Evolutionary conservation across 139 green algal genomes (phyloP).

Genomic region (Coelastrella sp.): DNA sequence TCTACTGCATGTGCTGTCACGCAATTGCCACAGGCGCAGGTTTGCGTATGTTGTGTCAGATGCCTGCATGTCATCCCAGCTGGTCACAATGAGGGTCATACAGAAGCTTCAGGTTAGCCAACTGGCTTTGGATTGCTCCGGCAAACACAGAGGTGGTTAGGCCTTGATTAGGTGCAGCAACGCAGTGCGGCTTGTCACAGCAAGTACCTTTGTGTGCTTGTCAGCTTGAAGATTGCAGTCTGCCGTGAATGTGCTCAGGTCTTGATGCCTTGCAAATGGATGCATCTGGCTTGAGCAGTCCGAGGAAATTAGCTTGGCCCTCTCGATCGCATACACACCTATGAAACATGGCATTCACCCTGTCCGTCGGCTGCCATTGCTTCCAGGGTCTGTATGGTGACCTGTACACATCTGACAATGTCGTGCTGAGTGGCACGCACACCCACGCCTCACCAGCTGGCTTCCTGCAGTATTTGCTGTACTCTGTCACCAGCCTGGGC

Average conservation of each 20-base stretch:
- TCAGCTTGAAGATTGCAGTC: too few relatives aligned
- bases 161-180: too few relatives aligned
- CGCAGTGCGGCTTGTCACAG: too few relatives aligned
- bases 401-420: conserved; percentile 83
- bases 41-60: conserved; percentile 89
- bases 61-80: conserved; percentile 90
- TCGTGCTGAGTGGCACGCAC: conserved; percentile 88
- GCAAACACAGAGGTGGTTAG: too few relatives aligned
- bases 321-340: too few relatives aligned
- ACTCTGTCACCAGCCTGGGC: conserved; percentile 83
- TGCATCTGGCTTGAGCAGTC: too few relatives aligned
- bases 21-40: conserved; percentile 57
- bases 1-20: background rate
- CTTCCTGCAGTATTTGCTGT: conserved; percentile 88
- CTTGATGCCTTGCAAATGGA: too few relatives aligned
- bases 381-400: conserved; percentile 69
- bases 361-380: background rate
- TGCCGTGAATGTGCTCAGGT: too few relatives aligned
- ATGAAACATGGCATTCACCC: too few relatives aligned
- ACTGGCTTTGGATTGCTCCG: too few relatives aligned
- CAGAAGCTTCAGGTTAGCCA: conserved; percentile 65
- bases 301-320: too few relatives aligned
- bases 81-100: conserved; percentile 81
- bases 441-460: conserved; percentile 86
- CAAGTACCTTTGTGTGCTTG: too few relatives aligned